Evolutionary conservation across 208 protist species (phyloP).

Genomic region (Zelonia costaricensis): DNA sequence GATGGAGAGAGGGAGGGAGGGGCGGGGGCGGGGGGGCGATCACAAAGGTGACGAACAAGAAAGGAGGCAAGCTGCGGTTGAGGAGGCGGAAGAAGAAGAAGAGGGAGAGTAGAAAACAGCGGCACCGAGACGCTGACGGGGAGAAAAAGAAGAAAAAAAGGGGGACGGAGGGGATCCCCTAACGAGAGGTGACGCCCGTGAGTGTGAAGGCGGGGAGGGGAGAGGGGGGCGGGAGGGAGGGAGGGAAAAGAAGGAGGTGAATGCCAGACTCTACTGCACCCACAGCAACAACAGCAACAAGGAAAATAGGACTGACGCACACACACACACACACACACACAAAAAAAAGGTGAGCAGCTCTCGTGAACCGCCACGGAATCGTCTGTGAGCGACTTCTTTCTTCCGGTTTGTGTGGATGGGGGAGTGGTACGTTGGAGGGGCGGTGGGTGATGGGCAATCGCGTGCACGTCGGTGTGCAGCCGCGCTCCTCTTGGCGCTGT

Average conservation of each 20-base stretch:
- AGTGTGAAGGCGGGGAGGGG: background rate
- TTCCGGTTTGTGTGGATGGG: background rate
- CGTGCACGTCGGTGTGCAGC: no score
- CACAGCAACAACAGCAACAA: background rate
- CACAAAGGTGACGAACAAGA: constrained; percentile 6
- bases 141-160: constrained; percentile 3
- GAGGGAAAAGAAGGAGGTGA: background rate
- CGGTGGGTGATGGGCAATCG: no score
- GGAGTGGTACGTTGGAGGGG: no score
- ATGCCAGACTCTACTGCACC: background rate
- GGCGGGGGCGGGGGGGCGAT: no score
- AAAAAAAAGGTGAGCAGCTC: no score
- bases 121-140: background rate
- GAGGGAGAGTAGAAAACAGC: background rate
- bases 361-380: background rate
- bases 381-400: background rate
- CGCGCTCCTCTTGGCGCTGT: no score
- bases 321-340: constrained; percentile 1
- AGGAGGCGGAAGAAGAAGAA: constrained; percentile 8
- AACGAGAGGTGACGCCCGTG: background rate
- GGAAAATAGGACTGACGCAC: background rate
- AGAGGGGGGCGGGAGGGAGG: background rate
- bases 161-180: background rate
- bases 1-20: no score
- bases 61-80: background rate